Conservation (phyloP, 2,329 filamentous ascomycete species). For the Plenodomus biglobosus region DNA sequence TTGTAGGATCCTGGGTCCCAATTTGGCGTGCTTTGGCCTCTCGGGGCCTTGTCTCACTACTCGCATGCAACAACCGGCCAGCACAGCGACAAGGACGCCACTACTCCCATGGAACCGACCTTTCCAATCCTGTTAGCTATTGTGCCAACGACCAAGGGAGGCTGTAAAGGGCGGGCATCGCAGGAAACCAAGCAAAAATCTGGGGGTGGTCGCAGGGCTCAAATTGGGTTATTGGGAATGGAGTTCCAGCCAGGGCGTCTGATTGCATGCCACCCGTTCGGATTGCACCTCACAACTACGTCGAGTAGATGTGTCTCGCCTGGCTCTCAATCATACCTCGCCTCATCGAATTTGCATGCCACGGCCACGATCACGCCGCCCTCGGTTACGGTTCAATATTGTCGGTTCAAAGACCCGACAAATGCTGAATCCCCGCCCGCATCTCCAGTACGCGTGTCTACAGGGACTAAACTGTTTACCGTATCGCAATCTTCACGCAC, state of each 20-base stretch:
- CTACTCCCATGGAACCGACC: background rate
- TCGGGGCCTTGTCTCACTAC: background rate
- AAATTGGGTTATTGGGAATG: slow-evolving; percentile 1
- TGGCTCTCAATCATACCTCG: slow-evolving; percentile 5
- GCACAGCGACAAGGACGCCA: background rate
- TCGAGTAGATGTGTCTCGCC: slow-evolving; percentile 15
- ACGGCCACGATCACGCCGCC: background rate
- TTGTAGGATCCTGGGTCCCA: background rate
- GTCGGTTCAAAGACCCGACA: background rate
- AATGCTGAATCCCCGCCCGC: background rate
- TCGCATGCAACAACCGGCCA: background rate
- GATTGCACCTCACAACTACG: slow-evolving; percentile 11
- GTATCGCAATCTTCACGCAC: background rate
- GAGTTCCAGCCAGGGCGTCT: slow-evolving; percentile 7
- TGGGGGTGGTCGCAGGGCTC: background rate
- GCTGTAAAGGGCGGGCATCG: background rate
- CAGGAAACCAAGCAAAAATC: slow-evolving; percentile 1
- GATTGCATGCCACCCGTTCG: slow-evolving; percentile 8
- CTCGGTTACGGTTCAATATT: slow-evolving; percentile 6
- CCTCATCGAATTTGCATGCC: slow-evolving; percentile 20
- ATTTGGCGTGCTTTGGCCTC: background rate
- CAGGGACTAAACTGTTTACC: too few species aligned
- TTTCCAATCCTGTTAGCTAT: background rate
- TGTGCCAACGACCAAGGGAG: background rate
- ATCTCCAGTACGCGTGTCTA: background rate